phyloP scores from a whole-genome alignment of 495 filamentous ascomycete species.

The Neurospora sp. region DNA sequence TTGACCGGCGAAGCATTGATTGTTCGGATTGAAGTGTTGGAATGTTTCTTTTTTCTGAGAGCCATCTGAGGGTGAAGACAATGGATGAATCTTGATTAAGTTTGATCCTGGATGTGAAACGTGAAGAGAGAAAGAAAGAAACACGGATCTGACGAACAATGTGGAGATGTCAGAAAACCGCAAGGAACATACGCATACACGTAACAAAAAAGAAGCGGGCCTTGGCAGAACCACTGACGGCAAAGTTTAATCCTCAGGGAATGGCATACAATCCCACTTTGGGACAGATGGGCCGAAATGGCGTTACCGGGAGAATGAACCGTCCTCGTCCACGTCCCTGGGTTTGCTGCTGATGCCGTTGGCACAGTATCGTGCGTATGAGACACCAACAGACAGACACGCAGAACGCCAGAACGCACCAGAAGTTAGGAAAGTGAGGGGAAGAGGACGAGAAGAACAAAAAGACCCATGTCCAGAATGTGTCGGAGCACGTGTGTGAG shows the following conservation, averaged over 20 bases:
- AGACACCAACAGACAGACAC: not conserved
- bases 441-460: not conserved
- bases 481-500: not conserved
- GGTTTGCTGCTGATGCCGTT: not conserved
- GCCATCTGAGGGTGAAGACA: not conserved
- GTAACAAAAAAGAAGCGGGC: not conserved
- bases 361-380: not conserved
- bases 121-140: not conserved
- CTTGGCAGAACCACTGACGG: not conserved
- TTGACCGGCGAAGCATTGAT: not conserved
- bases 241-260: not conserved
- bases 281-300: not conserved
- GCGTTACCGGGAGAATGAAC: not conserved
- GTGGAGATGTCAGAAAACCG: not conserved
- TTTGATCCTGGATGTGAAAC: not conserved
- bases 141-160: not conserved
- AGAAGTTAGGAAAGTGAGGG: not conserved
- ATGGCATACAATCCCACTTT: not conserved
- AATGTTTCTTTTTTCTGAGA: not conserved
- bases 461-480: not conserved
- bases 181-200: not conserved
- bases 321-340: not conserved
- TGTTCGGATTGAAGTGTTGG: not conserved
- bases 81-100: not conserved
- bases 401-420: not conserved